Conservation (phyloP, 805 yeast species). For the Candida krabiensis region DNA sequence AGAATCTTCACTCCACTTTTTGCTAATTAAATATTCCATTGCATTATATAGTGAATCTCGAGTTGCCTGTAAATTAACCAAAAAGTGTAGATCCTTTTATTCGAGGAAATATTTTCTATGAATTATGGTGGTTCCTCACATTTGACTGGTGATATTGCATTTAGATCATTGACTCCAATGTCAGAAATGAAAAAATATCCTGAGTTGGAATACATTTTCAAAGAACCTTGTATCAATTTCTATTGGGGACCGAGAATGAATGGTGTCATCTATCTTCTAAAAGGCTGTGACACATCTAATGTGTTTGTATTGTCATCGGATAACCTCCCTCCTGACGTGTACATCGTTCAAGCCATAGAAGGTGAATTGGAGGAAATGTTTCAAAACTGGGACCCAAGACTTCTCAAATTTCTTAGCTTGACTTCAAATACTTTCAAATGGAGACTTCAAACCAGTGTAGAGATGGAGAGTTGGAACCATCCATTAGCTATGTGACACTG, state of each 20-base stretch:
- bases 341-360: slow-evolving; percentile 11
- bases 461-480: slow-evolving; percentile 15
- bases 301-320: slow-evolving; percentile 19
- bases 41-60: too few relatives aligned
- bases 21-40: too few relatives aligned
- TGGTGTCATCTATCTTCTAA: slow-evolving; percentile 17
- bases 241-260: slow-evolving; percentile 19
- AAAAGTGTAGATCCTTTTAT: too few relatives aligned
- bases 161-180: slow-evolving; percentile 14
- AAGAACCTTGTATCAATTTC: slow-evolving; percentile 15
- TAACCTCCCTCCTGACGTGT: slow-evolving; percentile 10
- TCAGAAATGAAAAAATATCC: slow-evolving; percentile 15
- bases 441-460: slow-evolving; percentile 14
- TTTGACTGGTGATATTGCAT: slow-evolving; percentile 19
- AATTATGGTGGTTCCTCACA: too few relatives aligned
- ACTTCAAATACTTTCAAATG: slow-evolving; percentile 12
- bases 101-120: too few relatives aligned
- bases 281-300: slow-evolving; percentile 19
- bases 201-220: slow-evolving; percentile 15
- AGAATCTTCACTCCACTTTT: too few relatives aligned
- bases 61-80: too few relatives aligned
- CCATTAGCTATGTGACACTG: slow-evolving; percentile 11
- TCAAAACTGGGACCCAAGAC: slow-evolving; percentile 16
- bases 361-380: slow-evolving; percentile 12
- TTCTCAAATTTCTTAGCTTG: slow-evolving; percentile 9